phyloP scores from a whole-genome alignment of 208 protist species.

The Willaertia magna region DNA sequence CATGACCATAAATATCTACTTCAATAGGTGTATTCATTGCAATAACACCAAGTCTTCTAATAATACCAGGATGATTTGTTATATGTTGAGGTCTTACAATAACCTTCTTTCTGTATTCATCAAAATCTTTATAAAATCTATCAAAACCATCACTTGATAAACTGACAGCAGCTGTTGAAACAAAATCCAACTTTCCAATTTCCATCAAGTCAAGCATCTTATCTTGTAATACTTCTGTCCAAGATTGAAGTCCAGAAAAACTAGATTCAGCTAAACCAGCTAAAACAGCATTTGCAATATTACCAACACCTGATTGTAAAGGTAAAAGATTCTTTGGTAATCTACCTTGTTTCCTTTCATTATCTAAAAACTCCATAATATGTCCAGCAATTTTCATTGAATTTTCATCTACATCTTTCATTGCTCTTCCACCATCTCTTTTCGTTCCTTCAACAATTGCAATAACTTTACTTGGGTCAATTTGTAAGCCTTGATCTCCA shows the following conservation, averaged over 20 bases:
- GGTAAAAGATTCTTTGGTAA: conserved; percentile 30
- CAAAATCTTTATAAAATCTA: conserved; percentile 27
- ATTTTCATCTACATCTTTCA: conserved; percentile 7
- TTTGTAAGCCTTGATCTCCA: not conserved
- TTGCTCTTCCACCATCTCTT: conserved; percentile 3
- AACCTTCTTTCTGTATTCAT: conserved; percentile 29
- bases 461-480: conserved; percentile 23
- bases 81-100: conserved; percentile 28
- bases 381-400: conserved; percentile 16
- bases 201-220: conserved; percentile 32
- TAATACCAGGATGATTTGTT: conserved; percentile 26
- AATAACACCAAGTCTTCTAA: conserved; percentile 28
- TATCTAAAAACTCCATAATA: conserved; percentile 24
- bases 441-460: conserved; percentile 27
- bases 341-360: conserved; percentile 14
- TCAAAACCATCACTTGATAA: conserved; percentile 28
- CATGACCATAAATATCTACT: conserved; percentile 39
- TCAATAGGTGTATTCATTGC: conserved; percentile 35
- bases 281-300: conserved; percentile 33
- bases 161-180: conserved; percentile 21
- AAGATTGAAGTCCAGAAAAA: conserved; percentile 25
- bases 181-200: conserved; percentile 27
- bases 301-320: conserved; percentile 31
- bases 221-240: conserved; percentile 38
- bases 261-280: conserved; percentile 12